Percentiles rank a stretch among this genome's conserved stretches.
Conservation (phyloP, 2,329 filamentous ascomycete species). For the Shiraia bambusicola region DNA sequence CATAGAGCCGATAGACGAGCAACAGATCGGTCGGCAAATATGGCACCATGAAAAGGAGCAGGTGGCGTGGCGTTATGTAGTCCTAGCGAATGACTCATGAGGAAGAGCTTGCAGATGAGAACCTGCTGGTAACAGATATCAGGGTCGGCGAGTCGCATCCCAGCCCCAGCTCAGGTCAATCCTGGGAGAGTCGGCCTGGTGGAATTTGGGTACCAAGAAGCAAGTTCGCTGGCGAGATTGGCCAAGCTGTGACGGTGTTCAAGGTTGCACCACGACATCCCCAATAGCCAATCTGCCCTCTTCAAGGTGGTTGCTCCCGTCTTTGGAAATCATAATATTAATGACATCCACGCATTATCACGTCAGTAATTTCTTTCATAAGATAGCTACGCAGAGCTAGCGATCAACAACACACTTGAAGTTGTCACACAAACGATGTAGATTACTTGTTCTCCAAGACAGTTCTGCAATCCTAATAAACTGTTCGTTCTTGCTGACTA, state of each 20-base stretch:
- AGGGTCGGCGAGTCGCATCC: conserved; percentile 71
- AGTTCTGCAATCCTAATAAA: too few species aligned
- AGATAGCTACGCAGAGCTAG: conserved; percentile 16
- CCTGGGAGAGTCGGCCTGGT: conserved; percentile 72
- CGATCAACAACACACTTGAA: too few species aligned
- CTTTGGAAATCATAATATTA: conserved; percentile 67
- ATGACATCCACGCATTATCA: conserved; percentile 44
- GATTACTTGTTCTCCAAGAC: too few species aligned
- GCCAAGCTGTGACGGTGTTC: conserved; percentile 72
- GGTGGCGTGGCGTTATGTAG: conserved; percentile 16
- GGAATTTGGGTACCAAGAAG: conserved; percentile 68
- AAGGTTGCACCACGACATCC: conserved; percentile 69
- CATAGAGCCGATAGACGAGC: too few species aligned
- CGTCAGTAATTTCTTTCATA: conserved; percentile 17
- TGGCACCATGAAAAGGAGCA: conserved; percentile 20
- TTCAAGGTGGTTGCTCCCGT: conserved; percentile 41
- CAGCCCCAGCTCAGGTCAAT: conserved; percentile 54
- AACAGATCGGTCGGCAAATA: conserved; percentile 17
- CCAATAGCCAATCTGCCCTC: conserved; percentile 42
- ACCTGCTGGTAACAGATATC: conserved; percentile 75
- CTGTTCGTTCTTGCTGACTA: too few species aligned
- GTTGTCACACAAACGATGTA: too few species aligned
- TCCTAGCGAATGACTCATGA: conserved; percentile 54
- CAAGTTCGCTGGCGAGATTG: conserved; percentile 66
- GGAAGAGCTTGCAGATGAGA: conserved; percentile 69